A percentile compares a stretch with the other conserved stretches of the same genome.
These are phyloP conservation scores for Tetrastigma voinierianum DNA, from an alignment of 164 flowering plant species.

Conservation along the genomic window DNA sequence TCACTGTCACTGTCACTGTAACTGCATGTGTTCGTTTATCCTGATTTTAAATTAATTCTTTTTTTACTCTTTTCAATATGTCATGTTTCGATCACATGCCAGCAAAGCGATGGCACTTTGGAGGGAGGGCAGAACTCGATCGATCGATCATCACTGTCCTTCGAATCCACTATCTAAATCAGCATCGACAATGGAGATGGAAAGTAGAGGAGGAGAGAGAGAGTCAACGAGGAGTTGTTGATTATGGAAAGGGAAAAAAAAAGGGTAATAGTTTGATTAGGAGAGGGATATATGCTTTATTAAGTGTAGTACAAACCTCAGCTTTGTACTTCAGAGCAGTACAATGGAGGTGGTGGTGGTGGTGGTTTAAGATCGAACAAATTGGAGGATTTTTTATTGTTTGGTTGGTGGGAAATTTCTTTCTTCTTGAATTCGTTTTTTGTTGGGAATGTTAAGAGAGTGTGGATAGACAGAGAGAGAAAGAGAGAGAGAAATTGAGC, in stretches of 20 bases:
- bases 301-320: conserved; percentile 16
- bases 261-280: neutral
- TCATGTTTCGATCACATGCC: neutral
- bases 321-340: conserved; percentile 17
- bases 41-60: neutral
- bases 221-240: conserved; percentile 6
- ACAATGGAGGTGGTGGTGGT: neutral
- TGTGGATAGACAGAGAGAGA: too few relatives aligned
- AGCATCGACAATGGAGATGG: neutral
- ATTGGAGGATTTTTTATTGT: neutral
- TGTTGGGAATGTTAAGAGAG: too few relatives aligned
- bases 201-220: neutral
- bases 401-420: neutral
- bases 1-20: neutral
- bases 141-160: too few relatives aligned
- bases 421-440: too few relatives aligned
- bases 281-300: too few relatives aligned
- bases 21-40: too few relatives aligned
- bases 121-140: neutral
- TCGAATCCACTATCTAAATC: neutral
- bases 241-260: too few relatives aligned
- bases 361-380: too few relatives aligned
- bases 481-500: too few relatives aligned
- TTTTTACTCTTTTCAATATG: neutral
- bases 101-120: neutral